Percentiles rank a stretch among this genome's conserved stretches.
These are phyloP conservation scores for Paramyrothecium roridum DNA, from an alignment of 2,329 filamentous ascomycete species.

Conservation along the genomic window DNA sequence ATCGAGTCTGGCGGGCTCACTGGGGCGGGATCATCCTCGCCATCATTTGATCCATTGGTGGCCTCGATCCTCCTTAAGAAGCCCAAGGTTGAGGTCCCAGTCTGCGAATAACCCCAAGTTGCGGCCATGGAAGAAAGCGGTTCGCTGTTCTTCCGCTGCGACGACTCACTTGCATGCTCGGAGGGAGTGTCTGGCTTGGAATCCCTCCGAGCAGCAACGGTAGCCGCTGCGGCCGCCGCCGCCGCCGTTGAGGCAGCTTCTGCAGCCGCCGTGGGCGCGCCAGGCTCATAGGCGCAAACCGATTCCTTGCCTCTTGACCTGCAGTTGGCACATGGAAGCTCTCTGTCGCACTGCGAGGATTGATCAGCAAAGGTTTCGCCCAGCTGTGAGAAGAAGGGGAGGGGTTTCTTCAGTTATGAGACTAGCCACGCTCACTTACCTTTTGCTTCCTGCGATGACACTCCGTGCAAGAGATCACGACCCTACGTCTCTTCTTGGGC, in stretches of 20 bases:
- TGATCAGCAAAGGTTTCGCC: not conserved
- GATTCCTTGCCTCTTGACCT: constrained; percentile 52
- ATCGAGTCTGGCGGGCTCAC: constrained; percentile 8
- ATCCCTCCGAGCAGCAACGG: not conserved
- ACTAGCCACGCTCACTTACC: constrained; percentile 24
- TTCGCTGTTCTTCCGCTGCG: constrained; percentile 14
- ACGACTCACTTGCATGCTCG: not conserved
- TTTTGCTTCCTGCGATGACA: constrained; percentile 64
- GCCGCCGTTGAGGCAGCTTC: constrained; percentile 33
- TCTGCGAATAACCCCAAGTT: constrained; percentile 53
- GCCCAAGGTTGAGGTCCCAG: constrained; percentile 48
- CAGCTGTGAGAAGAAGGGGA: not conserved
- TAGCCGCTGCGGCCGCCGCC: constrained; percentile 3
- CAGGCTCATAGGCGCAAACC: constrained; percentile 55
- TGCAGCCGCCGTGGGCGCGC: constrained; percentile 35
- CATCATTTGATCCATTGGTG: constrained; percentile 25
- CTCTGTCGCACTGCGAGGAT: constrained; percentile 51
- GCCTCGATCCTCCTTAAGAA: constrained; percentile 54
- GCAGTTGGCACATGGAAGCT: constrained; percentile 59
- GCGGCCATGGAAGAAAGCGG: constrained; percentile 39
- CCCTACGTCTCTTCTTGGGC: constrained; percentile 54
- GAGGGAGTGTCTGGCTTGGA: not conserved
- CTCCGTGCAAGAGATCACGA: constrained; percentile 62
- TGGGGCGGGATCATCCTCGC: constrained; percentile 12
- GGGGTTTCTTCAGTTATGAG: not conserved